Conservation (phyloP, 768 basidiomycete species). For the Lactarius deliciosus region DNA sequence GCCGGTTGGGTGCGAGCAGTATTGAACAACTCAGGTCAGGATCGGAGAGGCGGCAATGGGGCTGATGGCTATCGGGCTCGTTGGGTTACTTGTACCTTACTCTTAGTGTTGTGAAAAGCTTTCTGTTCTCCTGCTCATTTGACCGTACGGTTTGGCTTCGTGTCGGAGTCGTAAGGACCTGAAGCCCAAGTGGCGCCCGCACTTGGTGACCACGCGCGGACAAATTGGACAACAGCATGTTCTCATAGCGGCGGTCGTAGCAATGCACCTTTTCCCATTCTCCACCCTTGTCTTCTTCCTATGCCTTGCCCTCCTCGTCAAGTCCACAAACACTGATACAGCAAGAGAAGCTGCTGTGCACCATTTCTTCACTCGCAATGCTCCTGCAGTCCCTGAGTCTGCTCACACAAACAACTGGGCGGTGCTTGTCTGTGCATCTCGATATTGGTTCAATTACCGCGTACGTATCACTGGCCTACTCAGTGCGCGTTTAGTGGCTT, state of each 20-base stretch:
- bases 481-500: neutral
- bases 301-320: neutral
- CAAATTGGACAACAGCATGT: neutral
- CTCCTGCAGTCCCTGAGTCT: conserved; percentile 19
- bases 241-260: neutral
- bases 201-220: neutral
- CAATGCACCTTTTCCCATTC: conserved; percentile 5
- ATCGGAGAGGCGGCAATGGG: conserved; percentile 15
- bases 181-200: neutral
- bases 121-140: neutral
- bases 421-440: conserved; percentile 88
- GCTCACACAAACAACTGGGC: conserved; percentile 98
- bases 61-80: neutral
- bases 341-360: conserved; percentile 7
- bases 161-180: neutral
- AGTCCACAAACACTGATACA: conserved; percentile 4
- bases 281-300: conserved; percentile 13
- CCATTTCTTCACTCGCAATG: conserved; percentile 19
- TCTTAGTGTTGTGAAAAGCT: neutral
- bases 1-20: conserved; percentile 18
- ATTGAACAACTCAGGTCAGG: conserved; percentile 19
- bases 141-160: neutral
- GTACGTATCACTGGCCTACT: conserved; percentile 46
- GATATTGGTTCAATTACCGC: conserved; percentile 99
- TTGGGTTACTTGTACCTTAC: neutral